Evolutionary conservation across 495 filamentous ascomycete species (phyloP).

Genomic region (Hyaloscypha bicolor): DNA sequence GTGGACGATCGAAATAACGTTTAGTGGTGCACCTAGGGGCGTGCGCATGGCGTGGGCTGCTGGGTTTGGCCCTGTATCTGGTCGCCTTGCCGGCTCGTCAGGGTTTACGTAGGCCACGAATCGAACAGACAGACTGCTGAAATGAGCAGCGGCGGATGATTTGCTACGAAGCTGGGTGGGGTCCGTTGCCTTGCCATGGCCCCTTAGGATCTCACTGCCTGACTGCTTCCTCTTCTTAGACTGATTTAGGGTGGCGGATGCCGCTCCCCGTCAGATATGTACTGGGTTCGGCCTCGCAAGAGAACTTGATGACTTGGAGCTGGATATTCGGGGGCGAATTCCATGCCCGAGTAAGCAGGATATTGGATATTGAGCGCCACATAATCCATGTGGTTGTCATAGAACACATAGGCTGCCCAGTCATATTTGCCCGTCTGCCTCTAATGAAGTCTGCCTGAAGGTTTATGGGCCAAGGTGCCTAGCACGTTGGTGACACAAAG

Average conservation of each 20-base stretch:
- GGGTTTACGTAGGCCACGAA: not conserved
- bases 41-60: not conserved
- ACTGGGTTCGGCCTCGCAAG: slow-evolving; percentile 7
- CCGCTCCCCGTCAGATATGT: slow-evolving; percentile 6
- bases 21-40: not conserved
- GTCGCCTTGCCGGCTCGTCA: not conserved
- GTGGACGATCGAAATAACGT: not conserved
- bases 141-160: not conserved
- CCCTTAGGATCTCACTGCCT: not conserved
- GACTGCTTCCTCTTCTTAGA: not conserved
- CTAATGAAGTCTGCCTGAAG: not conserved
- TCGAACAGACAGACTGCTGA: not conserved
- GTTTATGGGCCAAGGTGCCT: not conserved
- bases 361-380: not conserved
- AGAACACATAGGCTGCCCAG: not conserved
- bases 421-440: not conserved
- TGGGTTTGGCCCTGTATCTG: not conserved
- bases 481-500: not conserved
- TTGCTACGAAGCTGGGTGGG: not conserved
- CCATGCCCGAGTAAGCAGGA: not conserved
- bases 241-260: slow-evolving; percentile 17
- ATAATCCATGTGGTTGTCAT: not conserved
- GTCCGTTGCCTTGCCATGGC: not conserved
- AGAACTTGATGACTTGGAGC: not conserved
- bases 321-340: not conserved